Evolutionary conservation across 2,329 filamentous ascomycete genomes (phyloP).

Genomic region (Epichloe typhina): DNA sequence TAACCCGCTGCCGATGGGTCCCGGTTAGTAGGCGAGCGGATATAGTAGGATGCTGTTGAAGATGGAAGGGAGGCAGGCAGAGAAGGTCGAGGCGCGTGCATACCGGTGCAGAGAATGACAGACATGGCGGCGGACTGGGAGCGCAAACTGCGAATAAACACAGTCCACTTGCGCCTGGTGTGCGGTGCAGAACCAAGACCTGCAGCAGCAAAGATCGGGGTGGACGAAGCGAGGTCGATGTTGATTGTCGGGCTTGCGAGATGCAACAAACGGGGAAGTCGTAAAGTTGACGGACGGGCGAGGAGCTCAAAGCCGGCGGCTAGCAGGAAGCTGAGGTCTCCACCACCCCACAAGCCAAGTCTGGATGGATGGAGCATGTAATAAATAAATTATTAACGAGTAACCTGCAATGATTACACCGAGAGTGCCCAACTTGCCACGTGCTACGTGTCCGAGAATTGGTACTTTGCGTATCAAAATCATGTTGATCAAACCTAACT

Average conservation of each 20-base stretch:
- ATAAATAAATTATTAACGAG: too few relatives aligned
- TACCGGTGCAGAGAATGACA: slow-evolving; percentile 50
- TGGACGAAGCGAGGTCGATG: not conserved
- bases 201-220: not conserved
- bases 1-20: slow-evolving; percentile 35
- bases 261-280: not conserved
- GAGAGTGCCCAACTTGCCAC: too few relatives aligned
- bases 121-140: slow-evolving; percentile 30
- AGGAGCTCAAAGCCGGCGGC: not conserved
- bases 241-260: not conserved
- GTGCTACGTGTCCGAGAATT: too few relatives aligned
- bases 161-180: not conserved
- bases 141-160: not conserved
- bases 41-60: not conserved
- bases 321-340: not conserved
- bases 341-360: too few relatives aligned
- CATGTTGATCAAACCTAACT: too few relatives aligned
- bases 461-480: too few relatives aligned
- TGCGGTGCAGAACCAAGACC: not conserved
- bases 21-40: slow-evolving; percentile 10
- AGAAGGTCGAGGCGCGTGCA: slow-evolving; percentile 7
- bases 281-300: not conserved
- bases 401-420: too few relatives aligned
- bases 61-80: not conserved
- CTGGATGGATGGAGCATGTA: too few relatives aligned